A percentile compares a stretch with the other conserved stretches of the same genome.
These are phyloP conservation scores for Venturia nashicola DNA, from an alignment of 2,329 filamentous ascomycete species.

Conservation along the genomic window DNA sequence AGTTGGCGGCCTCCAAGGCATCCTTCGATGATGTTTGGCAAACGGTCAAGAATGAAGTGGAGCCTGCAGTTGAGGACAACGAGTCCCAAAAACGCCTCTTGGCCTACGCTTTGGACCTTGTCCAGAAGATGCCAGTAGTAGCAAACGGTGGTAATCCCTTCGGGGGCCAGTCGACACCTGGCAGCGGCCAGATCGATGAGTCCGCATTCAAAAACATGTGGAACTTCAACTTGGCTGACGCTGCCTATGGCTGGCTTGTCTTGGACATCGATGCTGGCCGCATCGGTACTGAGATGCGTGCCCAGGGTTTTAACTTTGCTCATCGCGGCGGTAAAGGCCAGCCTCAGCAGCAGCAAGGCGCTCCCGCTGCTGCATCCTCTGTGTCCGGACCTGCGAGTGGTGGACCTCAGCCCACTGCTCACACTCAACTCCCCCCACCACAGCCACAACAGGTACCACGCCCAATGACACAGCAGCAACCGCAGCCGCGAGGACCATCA, in stretches of 20 bases:
- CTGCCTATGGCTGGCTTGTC: conserved; percentile 91
- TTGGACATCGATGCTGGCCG: conserved; percentile 90
- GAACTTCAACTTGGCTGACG: conserved; percentile 98
- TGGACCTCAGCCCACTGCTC: conserved; percentile 26
- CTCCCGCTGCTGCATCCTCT: conserved; percentile 24
- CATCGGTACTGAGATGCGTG: conserved; percentile 96
- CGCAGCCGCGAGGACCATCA: conserved; percentile 18
- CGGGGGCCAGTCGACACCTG: conserved; percentile 64
- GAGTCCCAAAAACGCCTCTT: conserved; percentile 87
- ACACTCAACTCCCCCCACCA: conserved; percentile 23
- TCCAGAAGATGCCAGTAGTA: conserved; percentile 95
- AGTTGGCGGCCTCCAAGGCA: conserved; percentile 92
- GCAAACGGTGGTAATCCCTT: conserved; percentile 96
- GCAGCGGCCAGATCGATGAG: conserved; percentile 86
- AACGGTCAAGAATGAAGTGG: conserved; percentile 90
- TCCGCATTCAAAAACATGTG: conserved; percentile 99
- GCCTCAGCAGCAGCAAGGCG: conserved; percentile 24
- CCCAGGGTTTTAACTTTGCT: conserved; percentile 98
- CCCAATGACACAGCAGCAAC: conserved; percentile 18
- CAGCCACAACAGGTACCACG: conserved; percentile 20
- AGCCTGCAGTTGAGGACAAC: conserved; percentile 86
- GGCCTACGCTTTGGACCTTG: conserved; percentile 80
- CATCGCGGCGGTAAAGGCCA: conserved; percentile 71
- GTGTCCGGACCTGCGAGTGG: conserved; percentile 24
- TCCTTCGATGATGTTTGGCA: conserved; percentile 99